Evolutionary conservation across 345 rosid genomes (phyloP).

Genomic region (Kandelia obovata): DNA sequence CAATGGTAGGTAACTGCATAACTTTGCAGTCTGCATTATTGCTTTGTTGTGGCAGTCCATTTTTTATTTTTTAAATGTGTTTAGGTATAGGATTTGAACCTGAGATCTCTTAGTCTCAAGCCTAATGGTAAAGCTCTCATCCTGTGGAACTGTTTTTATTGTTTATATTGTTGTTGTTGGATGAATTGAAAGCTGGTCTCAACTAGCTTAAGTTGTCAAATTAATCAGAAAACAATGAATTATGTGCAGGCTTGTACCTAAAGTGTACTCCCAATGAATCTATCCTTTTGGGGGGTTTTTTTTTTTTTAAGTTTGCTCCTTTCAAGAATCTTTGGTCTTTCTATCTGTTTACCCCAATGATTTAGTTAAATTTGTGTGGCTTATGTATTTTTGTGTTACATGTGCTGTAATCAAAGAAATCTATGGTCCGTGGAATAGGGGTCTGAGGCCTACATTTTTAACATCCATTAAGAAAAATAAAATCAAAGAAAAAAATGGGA

Average conservation of each 20-base stretch:
- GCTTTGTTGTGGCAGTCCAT: too few relatives aligned
- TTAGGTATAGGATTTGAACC: too few relatives aligned
- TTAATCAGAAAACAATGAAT: background rate
- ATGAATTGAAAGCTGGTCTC: background rate
- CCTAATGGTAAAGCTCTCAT: too few relatives aligned
- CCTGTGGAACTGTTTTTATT: too few relatives aligned
- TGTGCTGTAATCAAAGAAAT: background rate
- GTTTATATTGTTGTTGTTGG: background rate
- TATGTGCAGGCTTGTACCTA: background rate
- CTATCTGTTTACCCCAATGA: background rate
- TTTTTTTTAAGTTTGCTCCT: background rate
- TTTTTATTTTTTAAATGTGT: too few relatives aligned
- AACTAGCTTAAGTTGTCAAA: background rate
- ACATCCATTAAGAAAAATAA: too few relatives aligned
- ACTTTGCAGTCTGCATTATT: too few relatives aligned
- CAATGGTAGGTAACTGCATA: constrained; percentile 59
- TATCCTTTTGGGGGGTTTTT: background rate
- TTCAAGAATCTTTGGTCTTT: background rate
- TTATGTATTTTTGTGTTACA: background rate
- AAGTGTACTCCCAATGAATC: background rate
- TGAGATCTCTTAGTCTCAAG: too few relatives aligned
- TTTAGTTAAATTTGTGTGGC: constrained; percentile 4
- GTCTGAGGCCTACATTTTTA: too few relatives aligned
- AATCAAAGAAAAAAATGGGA: background rate
- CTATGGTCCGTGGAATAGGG: too few relatives aligned